Conservation (phyloP, 176 grass and related monocot genomes). For the Lolium rigidum region DNA sequence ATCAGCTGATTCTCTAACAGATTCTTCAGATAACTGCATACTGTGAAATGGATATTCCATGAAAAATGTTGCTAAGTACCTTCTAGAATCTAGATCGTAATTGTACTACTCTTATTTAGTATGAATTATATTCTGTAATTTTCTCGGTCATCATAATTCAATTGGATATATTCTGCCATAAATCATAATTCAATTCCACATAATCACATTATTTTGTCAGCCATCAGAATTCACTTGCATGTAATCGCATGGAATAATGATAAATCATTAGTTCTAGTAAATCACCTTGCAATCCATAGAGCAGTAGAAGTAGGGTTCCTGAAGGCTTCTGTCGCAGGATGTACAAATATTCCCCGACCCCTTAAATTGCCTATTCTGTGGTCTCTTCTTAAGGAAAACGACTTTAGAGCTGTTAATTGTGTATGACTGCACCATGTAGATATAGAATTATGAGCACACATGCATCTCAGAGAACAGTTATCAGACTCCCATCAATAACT, state of each 20-base stretch:
- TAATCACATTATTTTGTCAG: neutral
- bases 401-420: conserved; percentile 99
- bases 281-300: conserved; percentile 97
- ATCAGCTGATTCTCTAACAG: conserved; percentile 4
- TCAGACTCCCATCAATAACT: conserved; percentile 16
- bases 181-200: conserved; percentile 19
- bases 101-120: conserved; percentile 36
- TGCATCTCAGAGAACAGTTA: conserved; percentile 40
- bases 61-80: conserved; percentile 27
- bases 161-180: neutral
- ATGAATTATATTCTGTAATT: conserved; percentile 25
- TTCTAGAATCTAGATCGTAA: conserved; percentile 45
- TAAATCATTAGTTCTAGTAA: conserved; percentile 21
- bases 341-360: conserved; percentile 97
- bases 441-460: conserved; percentile 44
- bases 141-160: conserved; percentile 34
- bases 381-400: conserved; percentile 97
- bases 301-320: conserved; percentile 95
- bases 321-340: conserved; percentile 92
- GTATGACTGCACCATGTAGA: conserved; percentile 74
- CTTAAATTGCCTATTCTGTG: conserved; percentile 97
- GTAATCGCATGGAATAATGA: conserved; percentile 18
- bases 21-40: conserved; percentile 19
- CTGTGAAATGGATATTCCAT: conserved; percentile 31
- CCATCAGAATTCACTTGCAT: conserved; percentile 13